These are phyloP conservation scores for Caloboletus firmus DNA, from an alignment of 1,284 basidiomycete genomes.

Conservation along the genomic window DNA sequence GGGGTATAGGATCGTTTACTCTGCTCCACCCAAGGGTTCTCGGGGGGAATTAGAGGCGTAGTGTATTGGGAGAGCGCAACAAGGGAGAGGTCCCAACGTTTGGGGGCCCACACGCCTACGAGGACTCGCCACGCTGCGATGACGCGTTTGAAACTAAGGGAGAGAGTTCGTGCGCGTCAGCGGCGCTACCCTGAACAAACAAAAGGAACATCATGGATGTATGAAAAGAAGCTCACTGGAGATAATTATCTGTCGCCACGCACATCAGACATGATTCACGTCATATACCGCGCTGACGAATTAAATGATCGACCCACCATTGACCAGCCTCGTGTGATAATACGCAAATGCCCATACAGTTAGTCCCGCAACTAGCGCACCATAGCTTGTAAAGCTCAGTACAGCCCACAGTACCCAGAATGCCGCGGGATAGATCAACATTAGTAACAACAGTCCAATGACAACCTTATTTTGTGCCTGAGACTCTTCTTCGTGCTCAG, in stretches of 20 bases:
- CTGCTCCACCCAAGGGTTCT: conserved; percentile 66
- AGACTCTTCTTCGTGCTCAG: conserved; percentile 86
- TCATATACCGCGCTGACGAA: conserved; percentile 21
- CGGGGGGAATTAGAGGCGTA: conserved; percentile 59
- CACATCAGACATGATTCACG: conserved; percentile 14
- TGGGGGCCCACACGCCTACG: conserved; percentile 87
- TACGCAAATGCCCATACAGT: conserved; percentile 72
- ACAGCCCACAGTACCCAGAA: conserved; percentile 83
- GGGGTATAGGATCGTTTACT: conserved; percentile 38
- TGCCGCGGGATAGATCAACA: conserved; percentile 76
- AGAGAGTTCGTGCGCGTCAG: conserved; percentile 22
- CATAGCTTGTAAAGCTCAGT: conserved; percentile 63
- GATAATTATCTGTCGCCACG: conserved; percentile 65
- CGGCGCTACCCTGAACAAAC: conserved; percentile 13
- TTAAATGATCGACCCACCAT: conserved; percentile 50
- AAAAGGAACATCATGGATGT: conserved; percentile 7
- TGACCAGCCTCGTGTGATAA: conserved; percentile 80
- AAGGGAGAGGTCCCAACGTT: conserved; percentile 73
- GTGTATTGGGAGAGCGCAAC: conserved; percentile 74
- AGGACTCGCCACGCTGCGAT: conserved; percentile 88
- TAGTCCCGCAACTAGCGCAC: conserved; percentile 51
- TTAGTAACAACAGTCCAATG: conserved; percentile 73
- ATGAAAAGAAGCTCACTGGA: conserved; percentile 54
- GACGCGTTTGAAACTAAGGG: conserved; percentile 70
- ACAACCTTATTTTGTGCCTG: conserved; percentile 92